Evolutionary conservation across 2,329 filamentous ascomycete species (phyloP).

Genomic region (Didymella sp.): DNA sequence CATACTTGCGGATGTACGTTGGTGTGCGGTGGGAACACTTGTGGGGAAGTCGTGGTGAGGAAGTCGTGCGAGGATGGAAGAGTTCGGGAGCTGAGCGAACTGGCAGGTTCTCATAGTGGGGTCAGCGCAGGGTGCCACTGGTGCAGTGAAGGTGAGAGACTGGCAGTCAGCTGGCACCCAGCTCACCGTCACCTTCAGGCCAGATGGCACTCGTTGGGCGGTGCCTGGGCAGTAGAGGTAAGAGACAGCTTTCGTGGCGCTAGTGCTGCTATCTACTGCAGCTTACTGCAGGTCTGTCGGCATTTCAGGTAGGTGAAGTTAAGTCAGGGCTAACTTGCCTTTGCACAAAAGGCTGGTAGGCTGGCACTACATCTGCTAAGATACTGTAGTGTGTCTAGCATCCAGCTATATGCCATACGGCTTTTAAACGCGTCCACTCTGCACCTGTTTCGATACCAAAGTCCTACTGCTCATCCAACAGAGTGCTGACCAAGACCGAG

Average conservation of each 20-base stretch:
- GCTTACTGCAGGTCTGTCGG: background rate
- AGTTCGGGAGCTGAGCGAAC: background rate
- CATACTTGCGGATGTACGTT: background rate
- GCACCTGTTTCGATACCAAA: background rate
- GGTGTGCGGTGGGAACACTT: background rate
- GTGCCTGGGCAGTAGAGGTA: background rate
- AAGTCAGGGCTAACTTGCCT: too few relatives aligned
- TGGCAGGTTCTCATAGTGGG: background rate
- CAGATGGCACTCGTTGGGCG: background rate
- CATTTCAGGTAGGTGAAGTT: background rate
- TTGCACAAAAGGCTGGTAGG: background rate
- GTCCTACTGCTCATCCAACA: background rate
- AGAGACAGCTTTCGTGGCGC: too few relatives aligned
- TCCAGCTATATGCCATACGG: background rate
- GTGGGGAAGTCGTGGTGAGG: background rate
- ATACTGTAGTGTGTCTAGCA: background rate
- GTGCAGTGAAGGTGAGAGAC: constrained; percentile 15
- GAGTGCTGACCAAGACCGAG: too few relatives aligned
- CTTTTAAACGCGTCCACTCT: background rate
- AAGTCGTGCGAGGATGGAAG: background rate
- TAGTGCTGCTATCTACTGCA: background rate
- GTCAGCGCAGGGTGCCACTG: background rate
- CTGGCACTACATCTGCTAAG: background rate
- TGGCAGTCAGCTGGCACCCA: background rate
- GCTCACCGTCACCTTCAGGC: background rate